Conservation (phyloP, 169 alveolate species). For the Babesia ovata region DNA sequence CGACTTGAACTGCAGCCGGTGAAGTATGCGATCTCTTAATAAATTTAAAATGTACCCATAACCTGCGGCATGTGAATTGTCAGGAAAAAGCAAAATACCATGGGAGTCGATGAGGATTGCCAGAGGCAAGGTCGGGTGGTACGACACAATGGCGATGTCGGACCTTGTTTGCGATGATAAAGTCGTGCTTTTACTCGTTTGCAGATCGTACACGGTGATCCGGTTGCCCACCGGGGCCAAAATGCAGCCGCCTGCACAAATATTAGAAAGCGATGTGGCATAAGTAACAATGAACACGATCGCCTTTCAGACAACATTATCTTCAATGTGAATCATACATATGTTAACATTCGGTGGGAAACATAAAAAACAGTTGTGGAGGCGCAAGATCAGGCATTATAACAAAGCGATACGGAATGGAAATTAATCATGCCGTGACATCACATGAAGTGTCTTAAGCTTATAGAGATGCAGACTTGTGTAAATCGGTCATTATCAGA, state of each 20-base stretch:
- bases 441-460: too few relatives aligned
- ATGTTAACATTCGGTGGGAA: too few relatives aligned
- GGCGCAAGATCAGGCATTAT: too few relatives aligned
- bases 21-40: slow-evolving; percentile 71
- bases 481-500: too few relatives aligned
- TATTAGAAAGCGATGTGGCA: not conserved
- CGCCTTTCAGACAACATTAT: too few relatives aligned
- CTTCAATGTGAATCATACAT: too few relatives aligned
- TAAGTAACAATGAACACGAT: not conserved
- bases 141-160: slow-evolving; percentile 70
- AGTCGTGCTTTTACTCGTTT: slow-evolving; percentile 74
- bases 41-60: slow-evolving; percentile 78
- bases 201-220: slow-evolving; percentile 78
- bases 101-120: slow-evolving; percentile 77
- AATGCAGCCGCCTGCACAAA: slow-evolving; percentile 68
- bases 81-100: slow-evolving; percentile 26
- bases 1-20: slow-evolving; percentile 74
- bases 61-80: slow-evolving; percentile 32
- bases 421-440: too few relatives aligned
- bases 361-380: too few relatives aligned
- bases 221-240: slow-evolving; percentile 85
- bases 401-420: too few relatives aligned
- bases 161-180: slow-evolving; percentile 77
- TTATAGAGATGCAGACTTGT: too few relatives aligned
- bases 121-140: slow-evolving; percentile 78